Base-by-base conservation (phyloP, 2,329 filamentous ascomycete genomes). In the Colletotrichum eremochloae region DNA sequence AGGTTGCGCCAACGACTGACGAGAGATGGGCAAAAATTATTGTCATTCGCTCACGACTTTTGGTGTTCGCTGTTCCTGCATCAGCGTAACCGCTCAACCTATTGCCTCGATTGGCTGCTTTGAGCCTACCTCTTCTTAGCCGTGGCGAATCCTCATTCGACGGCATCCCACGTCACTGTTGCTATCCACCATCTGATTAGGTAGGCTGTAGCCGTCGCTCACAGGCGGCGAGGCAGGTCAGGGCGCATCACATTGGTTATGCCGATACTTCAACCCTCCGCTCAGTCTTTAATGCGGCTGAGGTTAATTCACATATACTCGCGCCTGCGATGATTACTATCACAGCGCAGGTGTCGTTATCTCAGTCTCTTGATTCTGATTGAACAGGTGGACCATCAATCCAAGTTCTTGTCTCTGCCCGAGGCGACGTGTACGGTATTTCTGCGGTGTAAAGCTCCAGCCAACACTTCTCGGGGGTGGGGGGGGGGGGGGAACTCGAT, bases 41-140 rank as follows among this genome's bases (percentile, higher is more conserved):
- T 42, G 24, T 18, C 29, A 64, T n/a, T 29, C 18, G 20, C 20
- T 29, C 38, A 48, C 61, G 33, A 65, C 61, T 24, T 61, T 62
- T 60, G 58, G 46, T 33, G 58, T 64, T 72, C 58, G 66, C 55
- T 69, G 70, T 72, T 70, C 70, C 67, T 72, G 67, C 70, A 70
- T 70, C 62, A 70, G 70, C 66, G 60, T 55, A 69, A 71, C 52
- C 67, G 65, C 65, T 53, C 29, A 56, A 67, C 66, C 70, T 42
- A 7, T n/a, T 48, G 38, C 44, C 60, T 15, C 58, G 46, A 67
- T 72, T 63, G 65, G 65, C 38, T 55, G 29, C n/a, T 40, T 12
- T 48, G 42, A 20, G 44, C n/a, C 8, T 58, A 33, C 44, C 31
- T 33, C 65, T 40, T 57, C 50, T 42, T 63, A n/a, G 36, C 70